Percentiles rank a stretch among this genome's conserved stretches.
Conservation (phyloP, 2,329 filamentous ascomycete species). For the Aspergillus hiratsukae region DNA sequence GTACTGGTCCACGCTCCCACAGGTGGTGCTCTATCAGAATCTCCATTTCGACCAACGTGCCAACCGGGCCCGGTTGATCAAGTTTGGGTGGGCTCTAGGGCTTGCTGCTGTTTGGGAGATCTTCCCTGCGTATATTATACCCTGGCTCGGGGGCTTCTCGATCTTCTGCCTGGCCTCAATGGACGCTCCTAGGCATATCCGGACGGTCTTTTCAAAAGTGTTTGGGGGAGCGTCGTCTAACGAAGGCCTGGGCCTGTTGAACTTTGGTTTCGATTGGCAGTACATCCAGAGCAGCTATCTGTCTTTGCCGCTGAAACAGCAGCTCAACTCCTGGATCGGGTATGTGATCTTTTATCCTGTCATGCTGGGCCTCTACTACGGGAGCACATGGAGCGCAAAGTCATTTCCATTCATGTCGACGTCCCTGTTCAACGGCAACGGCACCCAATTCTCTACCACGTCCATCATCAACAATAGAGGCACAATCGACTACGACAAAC, state of each 20-base stretch:
- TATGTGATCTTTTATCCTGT: constrained; percentile 16
- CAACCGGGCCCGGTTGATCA: constrained; percentile 24
- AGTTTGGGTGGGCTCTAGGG: constrained; percentile 30
- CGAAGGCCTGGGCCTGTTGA: constrained; percentile 22
- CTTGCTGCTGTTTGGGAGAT: constrained; percentile 18
- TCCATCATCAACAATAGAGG: constrained; percentile 19
- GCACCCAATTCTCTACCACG: constrained; percentile 17
- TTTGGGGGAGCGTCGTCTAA: constrained; percentile 23
- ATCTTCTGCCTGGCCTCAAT: constrained; percentile 15
- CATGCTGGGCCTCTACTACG: constrained; percentile 21
- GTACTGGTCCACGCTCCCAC: constrained; percentile 29
- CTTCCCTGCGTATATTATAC: constrained; percentile 22
- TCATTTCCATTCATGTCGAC: constrained; percentile 25
- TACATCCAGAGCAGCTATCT: constrained; percentile 15
- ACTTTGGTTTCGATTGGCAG: constrained; percentile 24
- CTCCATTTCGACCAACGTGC: constrained; percentile 27
- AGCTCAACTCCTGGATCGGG: constrained; percentile 18
- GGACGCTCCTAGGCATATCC: constrained; percentile 4
- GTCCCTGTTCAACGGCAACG: constrained; percentile 29
- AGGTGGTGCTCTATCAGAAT: constrained; percentile 31
- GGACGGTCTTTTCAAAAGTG: constrained; percentile 12
- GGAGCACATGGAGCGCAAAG: constrained; percentile 20
- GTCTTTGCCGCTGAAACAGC: constrained; percentile 15
- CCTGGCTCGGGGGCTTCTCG: constrained; percentile 21
- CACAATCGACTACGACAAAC: constrained; percentile 24